Evolutionary conservation across 2,329 filamentous ascomycete species (phyloP), one percentile per base, ranked within the genome.

Genomic region (Aspergillus awamori): DNA sequence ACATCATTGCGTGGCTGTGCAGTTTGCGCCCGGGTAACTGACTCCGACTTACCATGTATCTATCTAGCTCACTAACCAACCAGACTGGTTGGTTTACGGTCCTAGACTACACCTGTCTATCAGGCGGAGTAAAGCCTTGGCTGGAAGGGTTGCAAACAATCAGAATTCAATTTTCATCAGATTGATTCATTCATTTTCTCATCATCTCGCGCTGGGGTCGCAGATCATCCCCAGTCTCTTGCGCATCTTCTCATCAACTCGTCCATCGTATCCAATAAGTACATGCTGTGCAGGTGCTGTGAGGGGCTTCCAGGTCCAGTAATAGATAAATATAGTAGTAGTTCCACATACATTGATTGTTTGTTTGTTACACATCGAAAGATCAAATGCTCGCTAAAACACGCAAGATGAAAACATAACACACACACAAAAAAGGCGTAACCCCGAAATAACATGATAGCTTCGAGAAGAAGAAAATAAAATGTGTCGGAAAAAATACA

Each of bases 1-100:
- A 56, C 53, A 47, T 56, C 41, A 47, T 56, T 20, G n/a, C 20
- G 53, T 56, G 39, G 53, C 53, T 47, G 53, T 56, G 53, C 53
- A 30, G 8, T 8, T 13, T n/a, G n/a, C 15, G 26, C 47, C 47
- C 47, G 26, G 26, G 13, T 30, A 26, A 30, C 26, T 1, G 17
- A 45, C 17, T 20, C 1, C 7, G 17, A 20, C 39, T 36, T 6
- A 36, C 11, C 30, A 5, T 36, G 30, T 36, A 36, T 13, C 11
- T 36, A 5, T 33, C 11, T 33, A 33, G 11, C 11, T 5, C 11
- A 2, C 30, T 33, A 13, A 13, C 30, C 10, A 33, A 33, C 30
- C 11, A 36, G 11, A 36, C 5, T 15, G 33, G 33, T 15, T 36
- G 33, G 33, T 36, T 11, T 36, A 15, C 5, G 11, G 33, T 36